A percentile compares a stretch with the other conserved stretches of the same genome.
phyloP scores from a whole-genome alignment of 495 filamentous ascomycete species.

The Aspergillus cavernicola region DNA sequence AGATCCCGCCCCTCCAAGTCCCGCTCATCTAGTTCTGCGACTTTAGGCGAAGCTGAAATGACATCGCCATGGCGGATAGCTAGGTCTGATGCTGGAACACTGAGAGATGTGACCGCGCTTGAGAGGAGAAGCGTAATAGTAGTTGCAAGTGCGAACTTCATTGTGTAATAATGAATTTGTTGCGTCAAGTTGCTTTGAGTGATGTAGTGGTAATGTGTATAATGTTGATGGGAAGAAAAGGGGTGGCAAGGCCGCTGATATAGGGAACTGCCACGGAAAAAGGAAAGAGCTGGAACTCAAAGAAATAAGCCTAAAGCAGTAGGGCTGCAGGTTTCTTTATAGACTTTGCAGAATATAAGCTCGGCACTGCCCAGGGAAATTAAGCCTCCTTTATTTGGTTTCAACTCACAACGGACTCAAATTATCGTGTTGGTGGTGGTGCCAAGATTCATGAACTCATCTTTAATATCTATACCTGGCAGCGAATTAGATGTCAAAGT shows the following conservation, averaged over 20 bases:
- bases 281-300: neutral
- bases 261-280: neutral
- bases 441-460: slow-evolving; percentile 2
- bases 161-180: slow-evolving; percentile 12
- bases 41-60: slow-evolving; percentile 10
- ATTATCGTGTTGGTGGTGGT: neutral
- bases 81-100: slow-evolving; percentile 25
- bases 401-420: neutral
- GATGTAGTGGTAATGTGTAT: too few relatives aligned
- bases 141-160: slow-evolving; percentile 31
- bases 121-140: slow-evolving; percentile 29
- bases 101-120: slow-evolving; percentile 25
- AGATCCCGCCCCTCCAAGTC: slow-evolving; percentile 39
- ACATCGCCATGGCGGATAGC: slow-evolving; percentile 19
- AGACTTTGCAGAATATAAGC: neutral
- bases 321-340: neutral
- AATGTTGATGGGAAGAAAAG: neutral
- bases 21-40: slow-evolving; percentile 35
- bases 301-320: neutral
- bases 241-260: neutral
- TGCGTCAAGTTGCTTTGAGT: neutral
- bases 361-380: neutral
- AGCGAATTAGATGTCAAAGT: neutral
- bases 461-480: neutral
- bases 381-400: neutral